Evolutionary conservation across 169 alveolate species (phyloP), one percentile per base, ranked within the genome.

Genomic region (Eimeria acervulina): DNA sequence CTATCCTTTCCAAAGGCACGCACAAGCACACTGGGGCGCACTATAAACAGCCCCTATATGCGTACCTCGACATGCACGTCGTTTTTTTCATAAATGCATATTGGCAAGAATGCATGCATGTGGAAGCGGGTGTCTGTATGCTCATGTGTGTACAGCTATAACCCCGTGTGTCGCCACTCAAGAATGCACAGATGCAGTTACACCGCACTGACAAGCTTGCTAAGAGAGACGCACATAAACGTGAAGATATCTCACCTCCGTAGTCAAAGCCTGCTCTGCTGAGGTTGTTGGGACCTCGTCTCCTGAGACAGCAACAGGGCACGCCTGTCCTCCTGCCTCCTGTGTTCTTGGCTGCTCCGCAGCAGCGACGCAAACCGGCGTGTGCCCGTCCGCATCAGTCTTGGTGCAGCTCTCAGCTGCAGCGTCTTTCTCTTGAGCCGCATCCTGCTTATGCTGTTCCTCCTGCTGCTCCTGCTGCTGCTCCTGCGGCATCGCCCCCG

Each of bases 391-490:
- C 5, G 66, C 5, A 17, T 55, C 66, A 12, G 66, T 55, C 26
- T 23, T 23, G 15, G n/a, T 55, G 66, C 15, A 55, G 66, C 66
- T 55, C 66, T 31, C 44, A 26, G 83, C 52, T 26, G 47, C 44
- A 31, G 17, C 42, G 33, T 76, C 59, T 38, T 13, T 47, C 33
- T 47, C 83, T n/a, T 19, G 83, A 0, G 40, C 52, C 12, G 33
- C 55, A 59, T 78, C 61, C 63, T 36, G 38, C 36, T 47, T 42
- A 10, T 17, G 61, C 36, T 28, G 44, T 19, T 81, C 72, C 55
- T 81, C 70, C 72, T 26, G 44, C 85, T 74, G 85, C 55, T 26
- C 33, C n/a, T 74, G 85, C 55, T 40, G 61, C 85, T 74, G 44
- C 59, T 13, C 51, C 90, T 42, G 38, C 90, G 21, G 63, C 44